phyloP scores from a whole-genome alignment of 257 asterid species.

The Rubia yunnanensis region DNA sequence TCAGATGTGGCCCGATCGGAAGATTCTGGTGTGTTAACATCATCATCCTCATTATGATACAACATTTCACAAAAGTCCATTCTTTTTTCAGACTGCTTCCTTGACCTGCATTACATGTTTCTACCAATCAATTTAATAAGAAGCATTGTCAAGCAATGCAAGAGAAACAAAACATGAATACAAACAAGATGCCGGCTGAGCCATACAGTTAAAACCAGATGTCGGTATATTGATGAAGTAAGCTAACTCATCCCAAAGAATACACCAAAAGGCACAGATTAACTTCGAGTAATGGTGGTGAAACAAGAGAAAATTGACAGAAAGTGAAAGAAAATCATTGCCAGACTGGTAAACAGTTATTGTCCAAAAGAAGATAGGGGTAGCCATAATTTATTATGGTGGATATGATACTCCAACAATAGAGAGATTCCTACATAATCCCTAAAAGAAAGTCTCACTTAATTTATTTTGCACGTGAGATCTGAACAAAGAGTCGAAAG shows the following conservation, averaged over 20 bases:
- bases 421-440: neutral
- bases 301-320: neutral
- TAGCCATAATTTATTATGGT: neutral
- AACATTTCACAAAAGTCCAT: conserved; percentile 29
- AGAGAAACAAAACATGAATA: neutral
- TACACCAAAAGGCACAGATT: neutral
- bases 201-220: neutral
- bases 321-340: neutral
- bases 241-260: neutral
- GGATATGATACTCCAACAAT: neutral
- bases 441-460: neutral
- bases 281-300: neutral
- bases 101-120: conserved; percentile 34
- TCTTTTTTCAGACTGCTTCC: conserved; percentile 33
- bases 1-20: conserved; percentile 59
- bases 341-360: neutral
- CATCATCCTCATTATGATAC: conserved; percentile 40
- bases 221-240: neutral
- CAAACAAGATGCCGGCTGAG: neutral
- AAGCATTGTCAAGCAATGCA: neutral
- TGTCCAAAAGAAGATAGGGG: neutral
- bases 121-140: neutral
- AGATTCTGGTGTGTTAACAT: conserved; percentile 57
- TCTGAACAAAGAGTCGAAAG: neutral
- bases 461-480: neutral